phyloP scores from a whole-genome alignment of 169 alveolate species.

The Eimeria tenella region DNA sequence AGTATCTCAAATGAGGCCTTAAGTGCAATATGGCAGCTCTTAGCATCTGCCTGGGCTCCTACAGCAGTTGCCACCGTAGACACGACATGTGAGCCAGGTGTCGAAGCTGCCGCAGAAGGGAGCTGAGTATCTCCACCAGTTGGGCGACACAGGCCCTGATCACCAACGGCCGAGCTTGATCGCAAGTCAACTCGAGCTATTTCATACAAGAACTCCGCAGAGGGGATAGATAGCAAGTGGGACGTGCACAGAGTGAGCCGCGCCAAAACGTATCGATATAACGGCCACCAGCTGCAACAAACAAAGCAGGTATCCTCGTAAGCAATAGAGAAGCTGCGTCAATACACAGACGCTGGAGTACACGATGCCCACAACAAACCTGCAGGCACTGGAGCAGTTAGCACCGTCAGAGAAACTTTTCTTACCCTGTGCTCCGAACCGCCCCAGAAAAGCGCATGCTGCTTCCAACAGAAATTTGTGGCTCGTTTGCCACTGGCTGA shows the following conservation, averaged over 20 bases:
- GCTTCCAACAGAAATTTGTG: conserved; percentile 43
- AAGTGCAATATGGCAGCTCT: conserved; percentile 38
- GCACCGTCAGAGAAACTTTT: not conserved
- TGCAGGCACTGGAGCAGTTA: no score
- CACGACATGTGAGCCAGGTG: not conserved
- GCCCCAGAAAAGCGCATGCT: conserved; percentile 49
- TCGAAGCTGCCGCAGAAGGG: not conserved
- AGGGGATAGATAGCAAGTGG: conserved; percentile 60
- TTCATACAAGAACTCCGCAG: conserved; percentile 57
- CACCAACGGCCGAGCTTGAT: conserved; percentile 62
- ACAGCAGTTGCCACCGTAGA: conserved; percentile 28
- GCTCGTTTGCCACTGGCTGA: conserved; percentile 28
- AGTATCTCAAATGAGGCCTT: conserved; percentile 72
- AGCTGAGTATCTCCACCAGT: conserved; percentile 19
- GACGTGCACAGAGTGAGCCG: conserved; percentile 65
- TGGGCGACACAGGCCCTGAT: not conserved
- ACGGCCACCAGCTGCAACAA: conserved; percentile 78
- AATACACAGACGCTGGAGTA: no score
- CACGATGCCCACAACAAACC: no score
- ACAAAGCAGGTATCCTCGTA: not conserved
- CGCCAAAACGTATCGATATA: conserved; percentile 76
- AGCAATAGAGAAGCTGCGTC: not conserved
- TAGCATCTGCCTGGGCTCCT: conserved; percentile 49
- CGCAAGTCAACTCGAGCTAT: conserved; percentile 68
- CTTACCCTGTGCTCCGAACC: conserved; percentile 49